Base-by-base conservation (phyloP, 768 basidiomycete genomes). In the Termitomyces sp. region DNA sequence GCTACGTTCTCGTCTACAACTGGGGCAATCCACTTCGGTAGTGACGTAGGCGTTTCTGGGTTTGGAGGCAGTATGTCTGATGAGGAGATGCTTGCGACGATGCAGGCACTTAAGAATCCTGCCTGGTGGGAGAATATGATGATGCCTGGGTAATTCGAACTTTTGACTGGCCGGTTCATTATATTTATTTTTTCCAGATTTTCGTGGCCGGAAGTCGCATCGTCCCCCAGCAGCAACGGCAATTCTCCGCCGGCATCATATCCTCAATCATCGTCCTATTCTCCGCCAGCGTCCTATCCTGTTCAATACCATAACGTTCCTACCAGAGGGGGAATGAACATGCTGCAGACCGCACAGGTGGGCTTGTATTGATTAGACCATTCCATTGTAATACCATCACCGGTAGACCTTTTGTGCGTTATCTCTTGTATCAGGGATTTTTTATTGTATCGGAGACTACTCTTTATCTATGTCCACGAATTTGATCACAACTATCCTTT, bases 111-210 rank as follows among this genome's bases (percentile, higher is more conserved):
- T 54, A 84, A 86, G 58, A 87, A 84, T 48, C 83, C 83, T 2
- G 77, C 71, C 8, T 91, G 83, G 80, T 90, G 87, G 88, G 70
- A 77, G 43, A 87, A 80, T 47, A 85, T 89, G 83, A 87, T 90
- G 88, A 88, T 91, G 86, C 89, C 89, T 37, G 89, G 89, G 85
- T 87, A 66, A 45, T 70, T 55, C 15, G 28, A 2, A 14, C 12
- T 28, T 34, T 17, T 41, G 30, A 2, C 17, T 26, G 15, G n/a
- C 22, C 8, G 22, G 2, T 32, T 17, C 4, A 24, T 19, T 17
- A 37, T 43, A 34, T 8, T 46, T 14, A 52, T 17, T 5, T 7
- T 43, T 43, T 10, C 17, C 41, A 67, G 69, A 12, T 70, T 69
- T 56, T 66, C 66, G 22, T 70, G 69, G 69, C 66, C 69, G 1